phyloP scores from a whole-genome alignment of 75 land plant genomes.

The Chamaecyparis obtusa region DNA sequence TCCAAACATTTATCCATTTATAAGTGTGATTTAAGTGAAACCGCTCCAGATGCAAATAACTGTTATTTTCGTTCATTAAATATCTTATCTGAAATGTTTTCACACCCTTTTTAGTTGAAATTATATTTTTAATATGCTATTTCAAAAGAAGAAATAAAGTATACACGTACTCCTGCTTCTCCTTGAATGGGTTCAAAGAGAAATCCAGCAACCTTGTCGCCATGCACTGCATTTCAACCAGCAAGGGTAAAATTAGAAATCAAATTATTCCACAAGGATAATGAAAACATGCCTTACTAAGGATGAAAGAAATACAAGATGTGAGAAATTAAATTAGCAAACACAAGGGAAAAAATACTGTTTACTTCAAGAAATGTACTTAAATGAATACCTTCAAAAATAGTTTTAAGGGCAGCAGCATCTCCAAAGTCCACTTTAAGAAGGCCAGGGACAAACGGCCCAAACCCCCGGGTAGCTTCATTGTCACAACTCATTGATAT shows the following conservation, averaged over 20 bases:
- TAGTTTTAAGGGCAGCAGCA: conserved; percentile 60
- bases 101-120: background rate
- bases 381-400: conserved; percentile 64
- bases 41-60: background rate
- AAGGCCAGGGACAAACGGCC: conserved; percentile 84
- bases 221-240: conserved; percentile 53
- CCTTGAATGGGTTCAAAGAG: conserved; percentile 99
- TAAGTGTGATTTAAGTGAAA: background rate
- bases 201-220: conserved; percentile 84
- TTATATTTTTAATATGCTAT: background rate
- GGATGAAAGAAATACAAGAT: background rate
- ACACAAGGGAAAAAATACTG: background rate
- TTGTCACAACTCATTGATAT: conserved; percentile 99
- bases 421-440: conserved; percentile 97
- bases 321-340: background rate
- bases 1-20: background rate
- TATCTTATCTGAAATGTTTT: background rate
- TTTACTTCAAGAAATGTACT: background rate
- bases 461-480: conserved; percentile 95
- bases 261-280: background rate
- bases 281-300: background rate
- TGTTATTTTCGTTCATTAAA: background rate
- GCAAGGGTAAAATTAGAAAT: background rate
- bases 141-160: background rate
- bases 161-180: conserved; percentile 93